These are phyloP conservation scores for Cyberlindnera petersonii DNA, from an alignment of 805 yeast genomes.

Conservation along the genomic window DNA sequence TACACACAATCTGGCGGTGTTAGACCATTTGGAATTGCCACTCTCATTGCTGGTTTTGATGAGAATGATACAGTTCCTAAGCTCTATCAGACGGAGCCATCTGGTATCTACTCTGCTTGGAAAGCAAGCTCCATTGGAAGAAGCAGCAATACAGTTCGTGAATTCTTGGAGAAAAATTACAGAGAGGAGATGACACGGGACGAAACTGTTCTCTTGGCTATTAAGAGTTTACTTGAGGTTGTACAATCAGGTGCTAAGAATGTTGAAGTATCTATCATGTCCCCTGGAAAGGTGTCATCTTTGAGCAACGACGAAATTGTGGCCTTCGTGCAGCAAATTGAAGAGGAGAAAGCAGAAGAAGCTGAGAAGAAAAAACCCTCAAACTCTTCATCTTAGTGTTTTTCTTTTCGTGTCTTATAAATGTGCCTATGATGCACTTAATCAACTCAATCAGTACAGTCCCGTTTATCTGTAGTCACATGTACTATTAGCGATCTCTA, in stretches of 20 bases:
- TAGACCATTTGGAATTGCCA: constrained; percentile 95
- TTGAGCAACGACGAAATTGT: constrained; percentile 16
- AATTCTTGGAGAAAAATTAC: constrained; percentile 88
- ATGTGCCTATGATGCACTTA: too few relatives aligned
- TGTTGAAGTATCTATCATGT: constrained; percentile 87
- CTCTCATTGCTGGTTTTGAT: constrained; percentile 94
- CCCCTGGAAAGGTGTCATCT: constrained; percentile 42
- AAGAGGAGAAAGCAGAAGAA: constrained; percentile 19
- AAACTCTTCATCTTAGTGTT: not conserved
- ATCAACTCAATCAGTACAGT: too few relatives aligned
- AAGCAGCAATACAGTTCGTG: constrained; percentile 91
- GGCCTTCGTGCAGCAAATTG: constrained; percentile 13
- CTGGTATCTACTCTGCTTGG: constrained; percentile 97
- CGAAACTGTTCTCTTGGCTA: constrained; percentile 73
- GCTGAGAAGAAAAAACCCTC: constrained; percentile 19
- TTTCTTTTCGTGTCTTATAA: too few relatives aligned
- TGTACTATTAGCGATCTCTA: too few relatives aligned
- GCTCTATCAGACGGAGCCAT: constrained; percentile 93
- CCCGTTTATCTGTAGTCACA: too few relatives aligned
- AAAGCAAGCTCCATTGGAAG: constrained; percentile 97
- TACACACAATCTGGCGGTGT: constrained; percentile 99
- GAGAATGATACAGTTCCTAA: constrained; percentile 75
- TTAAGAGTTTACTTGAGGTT: constrained; percentile 86
- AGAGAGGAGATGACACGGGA: constrained; percentile 55
- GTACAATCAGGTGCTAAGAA: constrained; percentile 98